Percentiles rank a stretch among this genome's conserved stretches.
phyloP scores from a whole-genome alignment of 306 rosid genomes.

The cucumber (Cucumis sativus) region Cucumber_9930_V3 NC_026655.2:5367501-5368000 shows the following conservation, averaged over 20 bases:
- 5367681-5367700: neutral
- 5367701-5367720: neutral
- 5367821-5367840: neutral
- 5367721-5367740: neutral
- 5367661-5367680: neutral
- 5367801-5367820: neutral
- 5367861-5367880: too few species aligned
- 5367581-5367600: neutral
- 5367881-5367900: too few species aligned
- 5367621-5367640: neutral
- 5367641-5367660: neutral
- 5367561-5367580: constrained; percentile 19
- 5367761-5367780: neutral
- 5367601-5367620: neutral
- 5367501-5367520: constrained; percentile 68
- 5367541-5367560: constrained; percentile 74
- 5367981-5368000: neutral
- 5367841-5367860: neutral
- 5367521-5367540: constrained; percentile 53
- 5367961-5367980: neutral
- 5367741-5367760: neutral
- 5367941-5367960: neutral
- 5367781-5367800: neutral
- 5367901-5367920: neutral
- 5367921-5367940: neutral